Conservation (phyloP, 2,329 filamentous ascomycete species). For the Didymosphaeria variabile region DNA sequence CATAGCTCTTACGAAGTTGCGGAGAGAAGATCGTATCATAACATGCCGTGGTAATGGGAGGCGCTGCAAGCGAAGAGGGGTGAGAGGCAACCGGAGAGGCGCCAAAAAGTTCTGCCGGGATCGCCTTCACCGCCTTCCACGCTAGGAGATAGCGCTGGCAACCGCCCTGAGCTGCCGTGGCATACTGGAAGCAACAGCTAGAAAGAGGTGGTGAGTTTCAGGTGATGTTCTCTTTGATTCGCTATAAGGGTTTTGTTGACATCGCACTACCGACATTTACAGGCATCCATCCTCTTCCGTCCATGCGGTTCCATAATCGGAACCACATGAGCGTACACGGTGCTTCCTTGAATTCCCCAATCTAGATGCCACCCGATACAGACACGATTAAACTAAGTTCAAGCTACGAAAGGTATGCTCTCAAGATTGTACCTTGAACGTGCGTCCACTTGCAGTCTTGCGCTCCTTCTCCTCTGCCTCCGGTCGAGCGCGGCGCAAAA, state of each 20-base stretch:
- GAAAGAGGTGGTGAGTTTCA: too few species aligned
- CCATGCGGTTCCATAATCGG: neutral
- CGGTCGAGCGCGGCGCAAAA: constrained; percentile 93
- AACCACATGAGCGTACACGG: neutral
- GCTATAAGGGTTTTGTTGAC: neutral
- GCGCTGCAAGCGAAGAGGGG: constrained; percentile 9
- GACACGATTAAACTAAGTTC: neutral
- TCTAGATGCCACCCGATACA: neutral
- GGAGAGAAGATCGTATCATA: constrained; percentile 50
- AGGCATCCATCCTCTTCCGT: neutral
- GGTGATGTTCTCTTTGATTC: neutral
- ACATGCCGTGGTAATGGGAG: constrained; percentile 36
- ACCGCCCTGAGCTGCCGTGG: neutral
- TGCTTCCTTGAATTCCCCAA: neutral
- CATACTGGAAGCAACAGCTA: neutral
- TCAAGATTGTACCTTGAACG: constrained; percentile 74
- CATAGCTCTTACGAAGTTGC: constrained; percentile 42
- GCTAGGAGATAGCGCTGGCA: neutral
- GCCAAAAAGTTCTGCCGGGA: constrained; percentile 15
- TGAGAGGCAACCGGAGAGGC: constrained; percentile 8
- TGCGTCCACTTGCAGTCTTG: constrained; percentile 96
- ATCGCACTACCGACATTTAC: neutral
- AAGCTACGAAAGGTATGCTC: neutral
- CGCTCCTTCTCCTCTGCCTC: constrained; percentile 97
- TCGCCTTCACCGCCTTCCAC: constrained; percentile 6